Conservation (phyloP, 371 early-diverging fungal genomes). For the Neoconidiobolus thromboides region DNA sequence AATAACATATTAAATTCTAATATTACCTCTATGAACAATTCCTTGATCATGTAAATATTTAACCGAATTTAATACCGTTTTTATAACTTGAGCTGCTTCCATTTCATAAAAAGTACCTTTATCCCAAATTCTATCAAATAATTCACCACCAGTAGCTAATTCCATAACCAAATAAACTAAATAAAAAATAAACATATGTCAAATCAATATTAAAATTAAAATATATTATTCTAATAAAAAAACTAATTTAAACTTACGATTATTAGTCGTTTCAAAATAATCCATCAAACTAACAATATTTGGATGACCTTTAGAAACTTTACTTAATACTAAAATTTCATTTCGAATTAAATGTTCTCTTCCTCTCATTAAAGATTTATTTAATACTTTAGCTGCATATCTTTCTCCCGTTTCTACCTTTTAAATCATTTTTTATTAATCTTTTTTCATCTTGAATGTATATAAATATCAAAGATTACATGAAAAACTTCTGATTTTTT, state of each 20-base stretch:
- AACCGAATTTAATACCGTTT: slow-evolving; percentile 51
- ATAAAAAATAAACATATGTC: background rate
- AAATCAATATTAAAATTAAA: background rate
- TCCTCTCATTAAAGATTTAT: slow-evolving; percentile 72
- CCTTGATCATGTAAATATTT: slow-evolving; percentile 66
- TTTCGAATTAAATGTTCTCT: slow-evolving; percentile 78
- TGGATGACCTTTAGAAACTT: slow-evolving; percentile 65
- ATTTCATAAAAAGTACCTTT: slow-evolving; percentile 64
- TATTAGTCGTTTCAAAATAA: slow-evolving; percentile 81
- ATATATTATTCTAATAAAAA: slow-evolving; percentile 7
- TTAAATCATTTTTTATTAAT: background rate
- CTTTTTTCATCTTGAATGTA: background rate
- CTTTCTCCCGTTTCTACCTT: slow-evolving; percentile 62
- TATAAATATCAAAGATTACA: slow-evolving; percentile 10
- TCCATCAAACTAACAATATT: slow-evolving; percentile 74
- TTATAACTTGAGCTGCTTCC: slow-evolving; percentile 68
- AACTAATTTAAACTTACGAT: slow-evolving; percentile 26
- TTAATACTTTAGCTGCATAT: slow-evolving; percentile 83
- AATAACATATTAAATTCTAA: slow-evolving; percentile 10
- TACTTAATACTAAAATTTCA: slow-evolving; percentile 67
- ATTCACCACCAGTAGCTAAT: slow-evolving; percentile 72
- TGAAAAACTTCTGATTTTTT: slow-evolving; percentile 15
- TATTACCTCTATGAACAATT: slow-evolving; percentile 70
- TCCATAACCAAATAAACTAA: slow-evolving; percentile 79
- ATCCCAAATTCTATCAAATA: slow-evolving; percentile 73